Percentiles rank a stretch among this genome's conserved stretches.
phyloP scores from a whole-genome alignment of 2,329 filamentous ascomycete species.

The Calycina herbarum region DNA sequence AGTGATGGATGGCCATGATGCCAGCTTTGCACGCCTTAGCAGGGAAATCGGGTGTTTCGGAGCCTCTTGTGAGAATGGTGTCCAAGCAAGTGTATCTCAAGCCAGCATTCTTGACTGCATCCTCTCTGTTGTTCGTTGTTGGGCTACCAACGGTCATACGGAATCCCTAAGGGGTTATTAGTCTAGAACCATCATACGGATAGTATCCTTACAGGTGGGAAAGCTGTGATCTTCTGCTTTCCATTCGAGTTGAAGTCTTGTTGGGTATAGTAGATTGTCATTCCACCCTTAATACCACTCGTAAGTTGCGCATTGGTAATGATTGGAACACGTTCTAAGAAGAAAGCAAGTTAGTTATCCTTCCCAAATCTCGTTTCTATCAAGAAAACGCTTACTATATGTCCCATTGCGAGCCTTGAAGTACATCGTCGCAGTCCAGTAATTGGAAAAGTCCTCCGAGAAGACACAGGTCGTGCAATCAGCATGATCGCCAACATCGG shows the following conservation, averaged over 20 bases:
- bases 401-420: constrained; percentile 35
- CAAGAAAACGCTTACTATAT: constrained; percentile 20
- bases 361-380: background rate
- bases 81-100: constrained; percentile 20
- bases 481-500: constrained; percentile 32
- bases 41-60: constrained; percentile 21
- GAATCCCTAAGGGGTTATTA: constrained; percentile 17
- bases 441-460: constrained; percentile 39
- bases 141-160: constrained; percentile 22
- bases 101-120: constrained; percentile 5
- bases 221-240: constrained; percentile 9
- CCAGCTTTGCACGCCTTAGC: constrained; percentile 14
- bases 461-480: constrained; percentile 39
- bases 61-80: constrained; percentile 13
- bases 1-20: constrained; percentile 20
- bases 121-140: constrained; percentile 11
- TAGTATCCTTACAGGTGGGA: constrained; percentile 2
- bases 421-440: constrained; percentile 38
- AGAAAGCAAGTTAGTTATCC: background rate
- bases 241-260: constrained; percentile 14
- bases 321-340: constrained; percentile 27
- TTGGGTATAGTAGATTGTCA: constrained; percentile 40
- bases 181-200: background rate
- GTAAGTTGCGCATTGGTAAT: constrained; percentile 34
- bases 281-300: constrained; percentile 34